phyloP scores from a whole-genome alignment of 1,139 yeast species.

The Hyphopichia khmerensis region DNA sequence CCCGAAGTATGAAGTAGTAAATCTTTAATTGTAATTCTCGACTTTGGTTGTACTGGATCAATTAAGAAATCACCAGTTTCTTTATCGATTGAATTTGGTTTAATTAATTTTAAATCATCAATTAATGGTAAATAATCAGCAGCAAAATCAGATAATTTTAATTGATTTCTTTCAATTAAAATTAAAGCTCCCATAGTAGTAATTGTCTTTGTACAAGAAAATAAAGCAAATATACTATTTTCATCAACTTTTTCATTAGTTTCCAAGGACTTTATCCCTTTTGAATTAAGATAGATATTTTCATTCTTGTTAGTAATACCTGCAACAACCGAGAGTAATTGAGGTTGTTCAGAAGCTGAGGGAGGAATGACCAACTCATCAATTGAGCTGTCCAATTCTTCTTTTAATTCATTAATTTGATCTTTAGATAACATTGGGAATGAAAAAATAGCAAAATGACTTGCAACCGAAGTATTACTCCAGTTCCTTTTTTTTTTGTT shows the following conservation, averaged over 20 bases:
- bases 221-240: constrained; percentile 36
- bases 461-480: not conserved
- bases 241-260: constrained; percentile 17
- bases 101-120: constrained; percentile 39
- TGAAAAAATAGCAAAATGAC: not conserved
- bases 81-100: constrained; percentile 29
- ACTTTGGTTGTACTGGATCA: constrained; percentile 32
- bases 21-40: constrained; percentile 45
- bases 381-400: constrained; percentile 14
- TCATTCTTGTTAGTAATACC: constrained; percentile 26
- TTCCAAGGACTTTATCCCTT: constrained; percentile 22
- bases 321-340: constrained; percentile 25
- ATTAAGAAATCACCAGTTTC: constrained; percentile 33
- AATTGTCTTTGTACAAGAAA: constrained; percentile 50
- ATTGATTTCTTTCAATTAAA: constrained; percentile 43
- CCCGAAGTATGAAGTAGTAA: constrained; percentile 55
- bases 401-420: not conserved
- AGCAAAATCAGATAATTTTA: constrained; percentile 44
- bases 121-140: constrained; percentile 41
- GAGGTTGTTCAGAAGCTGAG: constrained; percentile 10
- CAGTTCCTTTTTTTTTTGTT: not conserved
- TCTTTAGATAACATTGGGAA: not conserved
- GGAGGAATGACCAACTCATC: constrained; percentile 12
- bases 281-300: constrained; percentile 24
- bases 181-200: constrained; percentile 48